phyloP scores from a whole-genome alignment of 169 alveolate species.

The Cryptosporidium sp. region DNA sequence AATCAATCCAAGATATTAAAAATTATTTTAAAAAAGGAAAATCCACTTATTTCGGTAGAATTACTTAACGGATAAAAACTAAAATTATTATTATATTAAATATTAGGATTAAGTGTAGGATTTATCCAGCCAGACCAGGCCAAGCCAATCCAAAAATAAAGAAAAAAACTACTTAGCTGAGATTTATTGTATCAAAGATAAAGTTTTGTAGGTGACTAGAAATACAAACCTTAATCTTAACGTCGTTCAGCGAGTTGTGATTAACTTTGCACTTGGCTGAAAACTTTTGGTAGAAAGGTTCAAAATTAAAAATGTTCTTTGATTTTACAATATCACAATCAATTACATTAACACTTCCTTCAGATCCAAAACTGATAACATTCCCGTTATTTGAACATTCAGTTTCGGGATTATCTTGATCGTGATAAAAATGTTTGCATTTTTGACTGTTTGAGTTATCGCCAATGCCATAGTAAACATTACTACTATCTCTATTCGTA shows the following conservation, averaged over 20 bases:
- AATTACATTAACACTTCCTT: background rate
- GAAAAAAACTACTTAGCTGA: background rate
- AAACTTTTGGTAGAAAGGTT: constrained; percentile 4
- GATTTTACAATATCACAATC: background rate
- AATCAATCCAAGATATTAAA: background rate
- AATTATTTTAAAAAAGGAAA: too few relatives aligned
- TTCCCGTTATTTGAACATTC: background rate
- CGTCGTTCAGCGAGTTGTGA: constrained; percentile 2
- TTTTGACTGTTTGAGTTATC: background rate
- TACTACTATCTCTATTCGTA: background rate
- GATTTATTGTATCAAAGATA: background rate
- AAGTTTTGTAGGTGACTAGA: constrained; percentile 27
- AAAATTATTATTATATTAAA: too few relatives aligned
- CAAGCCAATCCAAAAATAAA: too few relatives aligned
- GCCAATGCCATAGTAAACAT: background rate
- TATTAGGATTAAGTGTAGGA: background rate
- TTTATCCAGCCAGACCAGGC: background rate
- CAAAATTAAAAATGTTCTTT: background rate
- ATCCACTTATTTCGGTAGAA: background rate
- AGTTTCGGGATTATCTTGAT: background rate
- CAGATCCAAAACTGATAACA: background rate
- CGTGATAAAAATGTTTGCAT: background rate
- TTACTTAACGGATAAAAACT: background rate
- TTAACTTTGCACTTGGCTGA: background rate
- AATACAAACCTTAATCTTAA: constrained; percentile 7